Evolutionary conservation across 2,329 filamentous ascomycete genomes (phyloP).

Genomic region (Fusarium graminum): DNA sequence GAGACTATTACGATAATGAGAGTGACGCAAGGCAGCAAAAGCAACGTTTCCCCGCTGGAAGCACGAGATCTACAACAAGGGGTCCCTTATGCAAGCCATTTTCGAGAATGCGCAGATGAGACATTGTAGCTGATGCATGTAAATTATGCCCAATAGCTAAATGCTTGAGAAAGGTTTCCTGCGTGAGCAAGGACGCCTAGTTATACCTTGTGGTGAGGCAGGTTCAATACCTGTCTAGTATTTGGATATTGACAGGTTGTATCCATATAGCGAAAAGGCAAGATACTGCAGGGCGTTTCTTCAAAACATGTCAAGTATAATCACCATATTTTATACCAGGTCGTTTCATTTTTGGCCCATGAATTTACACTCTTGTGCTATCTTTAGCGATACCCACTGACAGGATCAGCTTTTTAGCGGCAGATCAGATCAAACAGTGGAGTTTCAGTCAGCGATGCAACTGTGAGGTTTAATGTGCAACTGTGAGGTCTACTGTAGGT

Average conservation of each 20-base stretch:
- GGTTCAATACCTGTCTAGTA: no score
- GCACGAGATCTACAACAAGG: conserved; percentile 13
- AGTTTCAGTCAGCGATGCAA: conserved; percentile 1
- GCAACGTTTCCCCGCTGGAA: conserved; percentile 21
- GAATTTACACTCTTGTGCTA: not conserved
- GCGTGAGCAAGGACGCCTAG: not conserved
- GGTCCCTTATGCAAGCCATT: not conserved
- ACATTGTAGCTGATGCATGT: not conserved
- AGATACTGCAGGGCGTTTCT: no score
- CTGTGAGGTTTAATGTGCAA: conserved; percentile 5
- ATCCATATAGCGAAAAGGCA: no score
- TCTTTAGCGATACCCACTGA: conserved; percentile 8
- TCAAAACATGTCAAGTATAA: no score
- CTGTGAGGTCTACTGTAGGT: conserved; percentile 4
- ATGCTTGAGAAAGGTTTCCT: not conserved
- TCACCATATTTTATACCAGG: no score
- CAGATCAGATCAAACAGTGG: conserved; percentile 16
- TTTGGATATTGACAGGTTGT: no score
- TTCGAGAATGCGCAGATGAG: not conserved
- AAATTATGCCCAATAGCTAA: no score
- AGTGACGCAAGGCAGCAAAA: conserved; percentile 1
- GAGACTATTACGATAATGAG: not conserved
- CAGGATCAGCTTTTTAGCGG: conserved; percentile 13
- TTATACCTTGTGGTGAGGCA: no score
- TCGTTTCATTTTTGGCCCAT: not conserved